These are phyloP conservation scores for Hygrophila difformis DNA, from an alignment of 257 asterid species.

Conservation along the genomic window DNA sequence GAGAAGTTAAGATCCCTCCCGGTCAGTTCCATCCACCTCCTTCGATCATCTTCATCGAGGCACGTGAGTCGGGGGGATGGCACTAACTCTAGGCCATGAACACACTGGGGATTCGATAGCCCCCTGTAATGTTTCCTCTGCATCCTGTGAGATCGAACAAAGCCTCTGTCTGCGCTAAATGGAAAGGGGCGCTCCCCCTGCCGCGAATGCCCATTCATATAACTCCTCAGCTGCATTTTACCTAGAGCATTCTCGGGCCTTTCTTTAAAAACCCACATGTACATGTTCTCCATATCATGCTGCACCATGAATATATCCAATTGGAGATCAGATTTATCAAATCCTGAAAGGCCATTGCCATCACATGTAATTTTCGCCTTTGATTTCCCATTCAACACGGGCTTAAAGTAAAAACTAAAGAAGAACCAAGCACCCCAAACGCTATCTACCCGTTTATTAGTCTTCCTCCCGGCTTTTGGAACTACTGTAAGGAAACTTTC, in stretches of 20 bases:
- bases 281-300: slow-evolving; percentile 97
- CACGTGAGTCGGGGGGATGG: slow-evolving; percentile 49
- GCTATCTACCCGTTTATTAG: slow-evolving; percentile 71
- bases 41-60: slow-evolving; percentile 64
- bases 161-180: slow-evolving; percentile 74
- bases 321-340: slow-evolving; percentile 74
- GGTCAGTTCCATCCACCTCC: slow-evolving; percentile 78
- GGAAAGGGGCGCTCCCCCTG: slow-evolving; percentile 91
- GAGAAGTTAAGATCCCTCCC: slow-evolving; percentile 65
- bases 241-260: slow-evolving; percentile 87
- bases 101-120: slow-evolving; percentile 90
- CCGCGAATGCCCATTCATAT: slow-evolving; percentile 94
- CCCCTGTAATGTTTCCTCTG: slow-evolving; percentile 93
- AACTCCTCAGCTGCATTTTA: slow-evolving; percentile 94
- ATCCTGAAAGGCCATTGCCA: slow-evolving; percentile 72
- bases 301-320: slow-evolving; percentile 89
- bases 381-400: slow-evolving; percentile 72
- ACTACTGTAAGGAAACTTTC: slow-evolving; percentile 45
- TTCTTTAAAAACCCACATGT: slow-evolving; percentile 96
- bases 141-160: slow-evolving; percentile 90
- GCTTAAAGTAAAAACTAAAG: slow-evolving; percentile 88
- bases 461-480: slow-evolving; percentile 63
- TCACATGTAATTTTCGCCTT: slow-evolving; percentile 65
- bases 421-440: slow-evolving; percentile 99
- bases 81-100: slow-evolving; percentile 81